Evolutionary conservation across 2,329 filamentous ascomycete genomes (phyloP).

Genomic region (Shiraia sp.): DNA sequence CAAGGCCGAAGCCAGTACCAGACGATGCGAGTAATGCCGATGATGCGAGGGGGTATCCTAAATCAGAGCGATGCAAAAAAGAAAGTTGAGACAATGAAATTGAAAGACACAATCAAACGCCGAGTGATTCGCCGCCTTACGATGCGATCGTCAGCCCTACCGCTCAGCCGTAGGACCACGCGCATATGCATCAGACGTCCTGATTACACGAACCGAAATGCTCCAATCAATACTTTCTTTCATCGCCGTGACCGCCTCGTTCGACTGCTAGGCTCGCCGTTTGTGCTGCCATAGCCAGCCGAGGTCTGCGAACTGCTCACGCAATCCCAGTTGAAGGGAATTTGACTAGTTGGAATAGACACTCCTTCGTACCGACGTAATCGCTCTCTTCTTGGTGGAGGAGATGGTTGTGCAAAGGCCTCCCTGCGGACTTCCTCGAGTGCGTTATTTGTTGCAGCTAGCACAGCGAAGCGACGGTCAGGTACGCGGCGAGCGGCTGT

Average conservation of each 20-base stretch:
- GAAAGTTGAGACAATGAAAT: not conserved
- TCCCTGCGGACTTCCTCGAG: conserved; percentile 41
- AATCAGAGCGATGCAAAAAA: conserved; percentile 2
- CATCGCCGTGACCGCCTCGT: conserved; percentile 32
- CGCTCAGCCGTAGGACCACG: not conserved
- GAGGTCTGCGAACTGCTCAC: conserved; percentile 41
- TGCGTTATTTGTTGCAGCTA: conserved; percentile 43
- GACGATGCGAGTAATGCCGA: not conserved
- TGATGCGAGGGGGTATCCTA: conserved; percentile 9
- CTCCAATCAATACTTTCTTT: conserved; percentile 5
- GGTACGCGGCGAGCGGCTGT: conserved; percentile 37
- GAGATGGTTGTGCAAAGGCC: conserved; percentile 40
- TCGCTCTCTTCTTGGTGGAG: conserved; percentile 36
- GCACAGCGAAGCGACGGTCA: conserved; percentile 44
- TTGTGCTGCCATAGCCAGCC: conserved; percentile 14
- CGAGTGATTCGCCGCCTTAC: not conserved
- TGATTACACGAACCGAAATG: not conserved
- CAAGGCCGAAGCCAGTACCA: not conserved
- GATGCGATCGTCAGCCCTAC: not conserved
- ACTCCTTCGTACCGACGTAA: conserved; percentile 39
- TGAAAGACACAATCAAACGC: not conserved
- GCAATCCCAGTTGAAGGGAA: conserved; percentile 45
- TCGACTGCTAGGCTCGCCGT: conserved; percentile 27
- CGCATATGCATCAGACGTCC: not conserved
- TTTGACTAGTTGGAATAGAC: conserved; percentile 31